Base-by-base conservation (phyloP, 176 grass and related monocot species). In the Aegilops tauschii region DNA sequence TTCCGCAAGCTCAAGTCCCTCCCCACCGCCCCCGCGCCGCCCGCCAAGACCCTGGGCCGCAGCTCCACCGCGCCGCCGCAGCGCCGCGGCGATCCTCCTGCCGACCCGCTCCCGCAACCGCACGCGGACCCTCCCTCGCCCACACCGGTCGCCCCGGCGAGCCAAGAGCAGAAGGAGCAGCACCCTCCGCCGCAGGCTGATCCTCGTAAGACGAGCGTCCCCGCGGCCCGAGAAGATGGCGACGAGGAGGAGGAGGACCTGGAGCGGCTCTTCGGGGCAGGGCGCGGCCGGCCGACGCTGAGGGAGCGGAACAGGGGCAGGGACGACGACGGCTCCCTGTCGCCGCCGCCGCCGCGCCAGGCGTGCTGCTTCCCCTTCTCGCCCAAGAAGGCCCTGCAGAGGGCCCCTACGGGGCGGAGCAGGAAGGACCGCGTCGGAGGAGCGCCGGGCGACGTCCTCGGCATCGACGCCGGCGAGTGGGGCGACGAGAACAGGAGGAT, bases 1-100 rank as follows among this genome's bases (percentile, higher is more conserved):
- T 99, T 94, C 90, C 87, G 89, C 76, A 96, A 96, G 88, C 94
- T 99, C 85, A 99, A 99, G 36, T 96, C 92, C 37, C 86, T 96
- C 42, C 97, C 90, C 25, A 9, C 86, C 10, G 1, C 87, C 49
- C 8, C 54, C 17, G 17, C 70, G 1, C 58, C 66, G 3, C 50
- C 77, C 52, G 58, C 49, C 39, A 73, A 27, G 69, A 17, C 50
- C 54, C 65, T 90, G 11, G 29, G 12, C 6, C 85, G 80, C n/a
- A 79, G 76, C 70, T 27, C 9, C 76, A 93, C 79, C 59, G 79
- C 77, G 44, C 86, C 88, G 83, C 70, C 77, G 21, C 64, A 12
- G 72, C 54, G 18, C 58, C 73, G 18, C 32, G 61, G 75, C 27
- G 77, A 30, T 9, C 45, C 71, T 0, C 2, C 9, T 20, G 49